These are phyloP conservation scores for Luzula sylvatica DNA, from an alignment of 176 grass and related monocot species.

Conservation along the genomic window DNA sequence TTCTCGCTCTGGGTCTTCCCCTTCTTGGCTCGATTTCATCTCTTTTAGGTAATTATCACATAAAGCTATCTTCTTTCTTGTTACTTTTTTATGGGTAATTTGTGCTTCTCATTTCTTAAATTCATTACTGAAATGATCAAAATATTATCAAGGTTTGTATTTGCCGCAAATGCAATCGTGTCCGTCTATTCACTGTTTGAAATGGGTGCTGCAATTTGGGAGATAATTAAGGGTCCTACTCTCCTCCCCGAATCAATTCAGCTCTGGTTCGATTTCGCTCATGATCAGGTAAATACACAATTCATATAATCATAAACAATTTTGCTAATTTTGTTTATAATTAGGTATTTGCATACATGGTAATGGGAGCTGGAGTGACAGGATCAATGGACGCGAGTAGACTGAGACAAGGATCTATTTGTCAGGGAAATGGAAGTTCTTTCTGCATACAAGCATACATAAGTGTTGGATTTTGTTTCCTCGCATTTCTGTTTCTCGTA, in stretches of 20 bases:
- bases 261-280: conserved; percentile 90
- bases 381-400: conserved; percentile 32
- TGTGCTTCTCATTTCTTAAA: too few species aligned
- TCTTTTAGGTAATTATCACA: conserved; percentile 1
- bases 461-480: conserved; percentile 47
- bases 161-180: conserved; percentile 67
- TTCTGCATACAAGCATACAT: conserved; percentile 47
- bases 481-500: conserved; percentile 49
- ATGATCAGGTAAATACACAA: conserved; percentile 74
- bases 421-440: neutral
- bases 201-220: conserved; percentile 41
- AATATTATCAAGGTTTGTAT: conserved; percentile 37
- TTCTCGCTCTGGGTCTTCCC: conserved; percentile 12
- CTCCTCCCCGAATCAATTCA: conserved; percentile 53
- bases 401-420: conserved; percentile 1
- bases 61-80: too few species aligned
- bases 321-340: neutral
- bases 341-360: conserved; percentile 71
- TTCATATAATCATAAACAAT: too few species aligned
- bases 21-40: conserved; percentile 13
- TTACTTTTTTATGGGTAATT: too few species aligned
- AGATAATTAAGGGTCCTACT: conserved; percentile 41
- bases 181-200: conserved; percentile 61
- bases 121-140: too few species aligned
- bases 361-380: conserved; percentile 28